phyloP scores from a whole-genome alignment of 805 yeast genomes.

The Candida taoyuanica region DNA sequence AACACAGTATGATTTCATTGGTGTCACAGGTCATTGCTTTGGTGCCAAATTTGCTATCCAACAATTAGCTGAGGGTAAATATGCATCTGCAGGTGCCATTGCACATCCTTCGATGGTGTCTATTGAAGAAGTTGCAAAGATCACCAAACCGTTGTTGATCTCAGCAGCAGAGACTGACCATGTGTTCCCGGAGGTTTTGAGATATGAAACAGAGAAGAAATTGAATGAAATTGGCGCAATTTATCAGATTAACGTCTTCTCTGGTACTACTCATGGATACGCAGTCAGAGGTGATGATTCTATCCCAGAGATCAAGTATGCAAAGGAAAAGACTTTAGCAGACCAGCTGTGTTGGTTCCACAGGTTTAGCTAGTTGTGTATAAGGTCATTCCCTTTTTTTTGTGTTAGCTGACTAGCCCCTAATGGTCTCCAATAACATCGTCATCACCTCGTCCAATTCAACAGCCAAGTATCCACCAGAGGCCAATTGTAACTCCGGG shows the following conservation, averaged over 20 bases:
- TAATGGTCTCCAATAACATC: no score
- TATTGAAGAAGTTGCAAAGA: slow-evolving; percentile 54
- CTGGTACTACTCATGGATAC: slow-evolving; percentile 71
- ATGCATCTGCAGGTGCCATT: slow-evolving; percentile 56
- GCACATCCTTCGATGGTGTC: slow-evolving; percentile 79
- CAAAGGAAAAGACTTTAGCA: slow-evolving; percentile 57
- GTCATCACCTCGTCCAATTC: no score
- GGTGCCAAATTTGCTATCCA: slow-evolving; percentile 70
- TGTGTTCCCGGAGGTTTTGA: slow-evolving; percentile 57
- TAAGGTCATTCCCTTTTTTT: no score
- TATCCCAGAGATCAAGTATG: slow-evolving; percentile 49
- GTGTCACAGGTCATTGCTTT: slow-evolving; percentile 72
- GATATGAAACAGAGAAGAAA: slow-evolving; percentile 55
- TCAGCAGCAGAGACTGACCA: slow-evolving; percentile 70
- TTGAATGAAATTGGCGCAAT: slow-evolving; percentile 47
- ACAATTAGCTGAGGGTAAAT: slow-evolving; percentile 35
- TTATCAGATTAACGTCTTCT: slow-evolving; percentile 56
- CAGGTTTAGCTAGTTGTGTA: background rate
- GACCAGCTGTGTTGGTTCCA: slow-evolving; percentile 29
- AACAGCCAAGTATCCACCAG: no score
- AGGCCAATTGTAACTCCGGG: no score
- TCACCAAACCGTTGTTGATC: slow-evolving; percentile 52
- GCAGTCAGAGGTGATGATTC: slow-evolving; percentile 70
- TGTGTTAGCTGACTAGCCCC: no score
- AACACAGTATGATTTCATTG: slow-evolving; percentile 41